Conservation (phyloP, 441 rosid species). For the Bruguiera hainesii region DNA sequence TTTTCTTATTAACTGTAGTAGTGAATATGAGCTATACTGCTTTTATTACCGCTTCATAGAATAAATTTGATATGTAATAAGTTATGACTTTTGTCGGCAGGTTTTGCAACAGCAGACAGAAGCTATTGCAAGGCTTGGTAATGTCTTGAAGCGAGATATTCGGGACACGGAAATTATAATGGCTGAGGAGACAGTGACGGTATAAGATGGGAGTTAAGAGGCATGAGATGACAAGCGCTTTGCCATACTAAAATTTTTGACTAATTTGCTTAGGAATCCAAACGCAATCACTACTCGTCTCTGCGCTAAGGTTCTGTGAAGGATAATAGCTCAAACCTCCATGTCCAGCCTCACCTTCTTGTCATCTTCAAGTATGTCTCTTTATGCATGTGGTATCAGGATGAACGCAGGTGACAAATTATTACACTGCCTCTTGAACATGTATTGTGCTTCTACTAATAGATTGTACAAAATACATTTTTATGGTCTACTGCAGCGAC, state of each 20-base stretch:
- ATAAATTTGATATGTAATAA: neutral
- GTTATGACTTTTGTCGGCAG: constrained; percentile 30
- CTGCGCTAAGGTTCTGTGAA: constrained; percentile 46
- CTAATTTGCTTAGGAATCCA: constrained; percentile 3
- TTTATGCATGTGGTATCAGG: no score
- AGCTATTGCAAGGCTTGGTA: constrained; percentile 83
- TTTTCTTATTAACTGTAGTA: no score
- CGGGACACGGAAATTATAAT: constrained; percentile 84
- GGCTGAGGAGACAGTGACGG: constrained; percentile 69
- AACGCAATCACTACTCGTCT: neutral
- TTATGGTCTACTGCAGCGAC: no score
- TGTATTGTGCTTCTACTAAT: no score
- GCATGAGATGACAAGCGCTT: neutral
- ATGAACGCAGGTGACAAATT: no score
- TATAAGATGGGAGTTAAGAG: constrained; percentile 32
- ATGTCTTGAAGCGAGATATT: constrained; percentile 75
- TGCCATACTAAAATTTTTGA: neutral
- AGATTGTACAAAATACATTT: no score
- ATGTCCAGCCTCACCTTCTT: no score
- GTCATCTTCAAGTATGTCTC: no score
- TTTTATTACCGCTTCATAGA: neutral
- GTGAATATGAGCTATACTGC: neutral
- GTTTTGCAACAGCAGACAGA: constrained; percentile 91
- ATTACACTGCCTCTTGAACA: no score
- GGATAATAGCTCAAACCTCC: constrained; percentile 23